Evolutionary conservation across 176 grass and related monocot genomes (phyloP), one percentile per base, ranked within the genome.

Genomic region (Avena atlantica): DNA sequence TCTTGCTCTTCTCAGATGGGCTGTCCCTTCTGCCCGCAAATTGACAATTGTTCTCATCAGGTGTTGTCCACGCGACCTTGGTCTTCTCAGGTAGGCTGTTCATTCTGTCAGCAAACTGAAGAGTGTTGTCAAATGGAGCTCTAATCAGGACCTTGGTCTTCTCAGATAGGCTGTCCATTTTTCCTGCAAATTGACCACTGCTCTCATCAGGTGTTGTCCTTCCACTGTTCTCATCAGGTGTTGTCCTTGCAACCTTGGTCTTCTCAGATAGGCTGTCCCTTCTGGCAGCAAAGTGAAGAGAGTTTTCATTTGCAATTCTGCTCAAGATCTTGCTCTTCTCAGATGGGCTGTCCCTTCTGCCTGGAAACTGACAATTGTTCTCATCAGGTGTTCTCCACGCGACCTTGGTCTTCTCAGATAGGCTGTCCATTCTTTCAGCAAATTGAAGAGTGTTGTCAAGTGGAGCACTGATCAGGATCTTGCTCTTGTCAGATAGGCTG

Each of bases 321-420:
- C 36, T 80, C 77, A 80, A 21, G 67, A 52, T 25, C 47, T 85
- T 85, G 57, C 12, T 89, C 31, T 70, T 85, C 80, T 78, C 52
- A 17, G 52, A 50, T 24, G 40, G 13, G 17, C 24, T 49, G 13
- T 83, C 80, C 29, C 50, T 31, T 78, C 57, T 70, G 6, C 8
- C 37, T 49, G 60, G 21, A 78, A 83, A 36, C 3, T 77, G 60
- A 36, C 56, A 21, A 34, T n/a, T n/a, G 31, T 16, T 52, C 24
- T 84, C 64, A 84, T 36, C 19, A 44, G 42, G 10, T 70, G 45
- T 74, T 65, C 12, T 64, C 81, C 21, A 64, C 67, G 63, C 15
- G 65, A 50, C 21, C 44, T 84, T 84, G 55, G 10, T 89, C 27
- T 79, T 89, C 31, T 89, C 87, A 57, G 50, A 25, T 73, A 20